Conservation (phyloP, 257 asterid species). For the Sherardia arvensis region DNA sequence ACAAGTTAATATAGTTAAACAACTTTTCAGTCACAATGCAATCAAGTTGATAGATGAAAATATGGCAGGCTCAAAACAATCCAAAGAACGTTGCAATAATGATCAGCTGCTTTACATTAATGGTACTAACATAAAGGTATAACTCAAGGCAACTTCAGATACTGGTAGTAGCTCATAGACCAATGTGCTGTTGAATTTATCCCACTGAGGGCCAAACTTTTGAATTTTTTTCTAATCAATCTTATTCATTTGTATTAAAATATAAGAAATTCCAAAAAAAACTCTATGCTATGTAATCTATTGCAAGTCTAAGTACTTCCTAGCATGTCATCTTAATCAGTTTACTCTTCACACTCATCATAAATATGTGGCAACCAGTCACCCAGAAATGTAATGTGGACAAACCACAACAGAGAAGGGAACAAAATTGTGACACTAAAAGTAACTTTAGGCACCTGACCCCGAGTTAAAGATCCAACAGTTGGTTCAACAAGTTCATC, state of each 20-base stretch:
- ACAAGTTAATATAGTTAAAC: not conserved
- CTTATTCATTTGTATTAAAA: not conserved
- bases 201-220: not conserved
- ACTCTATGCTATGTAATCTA: not conserved
- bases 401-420: not conserved
- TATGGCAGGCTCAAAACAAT: not conserved
- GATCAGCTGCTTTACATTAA: not conserved
- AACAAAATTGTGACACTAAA: constrained; percentile 4
- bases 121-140: not conserved
- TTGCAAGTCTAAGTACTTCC: not conserved
- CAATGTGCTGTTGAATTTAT: not conserved
- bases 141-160: not conserved
- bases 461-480: constrained; percentile 44
- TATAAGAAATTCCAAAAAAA: not conserved
- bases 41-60: not conserved
- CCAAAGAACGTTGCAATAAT: not conserved
- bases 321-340: not conserved
- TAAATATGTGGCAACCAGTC: not conserved
- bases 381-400: not conserved
- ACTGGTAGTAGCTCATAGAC: not conserved
- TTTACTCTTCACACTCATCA: not conserved
- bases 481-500: constrained; percentile 92
- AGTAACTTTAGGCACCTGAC: constrained; percentile 55
- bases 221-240: not conserved
- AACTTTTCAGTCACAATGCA: not conserved